These are phyloP conservation scores for Lophiostoma macrostomum DNA, from an alignment of 495 filamentous ascomycete species.

Conservation along the genomic window DNA sequence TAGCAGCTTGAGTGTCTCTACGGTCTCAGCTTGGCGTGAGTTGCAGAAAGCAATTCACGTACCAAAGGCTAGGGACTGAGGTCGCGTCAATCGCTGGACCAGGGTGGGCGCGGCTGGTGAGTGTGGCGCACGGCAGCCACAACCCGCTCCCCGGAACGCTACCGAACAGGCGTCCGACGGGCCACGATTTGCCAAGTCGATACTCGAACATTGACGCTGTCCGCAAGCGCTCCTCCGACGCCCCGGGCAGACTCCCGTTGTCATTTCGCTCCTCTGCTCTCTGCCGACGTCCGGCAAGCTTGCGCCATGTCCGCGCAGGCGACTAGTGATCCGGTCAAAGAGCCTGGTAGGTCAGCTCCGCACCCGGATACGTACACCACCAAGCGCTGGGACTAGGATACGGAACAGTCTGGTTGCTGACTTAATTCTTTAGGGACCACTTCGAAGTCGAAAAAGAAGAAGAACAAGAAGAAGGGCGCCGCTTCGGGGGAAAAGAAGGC, in stretches of 20 bases:
- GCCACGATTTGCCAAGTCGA: conserved; percentile 27
- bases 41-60: too few species aligned
- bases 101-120: not conserved
- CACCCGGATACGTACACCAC: too few species aligned
- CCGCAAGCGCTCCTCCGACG: conserved; percentile 4
- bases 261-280: not conserved
- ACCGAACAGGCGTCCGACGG: too few species aligned
- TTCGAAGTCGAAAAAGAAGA: conserved; percentile 40
- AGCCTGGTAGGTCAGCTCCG: conserved; percentile 17
- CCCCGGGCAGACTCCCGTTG: not conserved
- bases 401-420: too few species aligned
- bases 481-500: conserved; percentile 20
- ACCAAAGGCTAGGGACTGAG: too few species aligned
- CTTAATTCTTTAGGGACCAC: conserved; percentile 5
- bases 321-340: conserved; percentile 16
- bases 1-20: too few species aligned
- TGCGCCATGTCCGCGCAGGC: conserved; percentile 9
- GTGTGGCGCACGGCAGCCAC: not conserved
- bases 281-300: not conserved
- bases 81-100: not conserved
- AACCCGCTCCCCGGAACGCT: conserved; percentile 1
- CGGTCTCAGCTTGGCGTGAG: too few species aligned
- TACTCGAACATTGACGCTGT: conserved; percentile 1
- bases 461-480: conserved; percentile 40
- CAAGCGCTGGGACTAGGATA: too few species aligned